phyloP scores from a whole-genome alignment of 306 rosid species.

The Ammopiptanthus mongolicus region DNA sequence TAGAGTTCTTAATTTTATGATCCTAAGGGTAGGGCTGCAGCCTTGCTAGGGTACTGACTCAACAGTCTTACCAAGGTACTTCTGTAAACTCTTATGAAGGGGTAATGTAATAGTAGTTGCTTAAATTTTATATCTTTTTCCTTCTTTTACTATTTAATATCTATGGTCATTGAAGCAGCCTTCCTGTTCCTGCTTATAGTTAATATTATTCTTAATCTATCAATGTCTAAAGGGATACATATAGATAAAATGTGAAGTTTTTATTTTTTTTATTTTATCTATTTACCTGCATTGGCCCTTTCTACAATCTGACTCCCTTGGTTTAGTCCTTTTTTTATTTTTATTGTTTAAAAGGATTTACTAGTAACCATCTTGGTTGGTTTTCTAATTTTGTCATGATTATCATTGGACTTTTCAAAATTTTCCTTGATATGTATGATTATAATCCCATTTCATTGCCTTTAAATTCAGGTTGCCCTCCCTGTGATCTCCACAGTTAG shows the following conservation, averaged over 20 bases:
- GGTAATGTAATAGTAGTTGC: not conserved
- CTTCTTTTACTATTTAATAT: not conserved
- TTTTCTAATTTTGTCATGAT: not conserved
- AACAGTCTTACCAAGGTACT: not conserved
- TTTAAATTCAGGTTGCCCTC: constrained; percentile 67
- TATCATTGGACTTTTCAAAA: not conserved
- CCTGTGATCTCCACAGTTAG: constrained; percentile 86
- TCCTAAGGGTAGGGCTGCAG: not conserved
- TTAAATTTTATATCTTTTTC: not conserved
- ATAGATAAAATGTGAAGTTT: not conserved
- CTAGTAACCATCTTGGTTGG: not conserved
- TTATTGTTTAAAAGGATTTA: not conserved
- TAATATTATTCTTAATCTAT: not conserved
- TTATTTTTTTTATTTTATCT: not conserved
- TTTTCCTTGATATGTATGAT: not conserved
- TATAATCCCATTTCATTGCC: not conserved
- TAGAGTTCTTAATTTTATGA: not conserved
- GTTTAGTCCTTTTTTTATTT: not conserved
- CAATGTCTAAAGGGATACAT: not conserved
- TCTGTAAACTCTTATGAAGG: not conserved
- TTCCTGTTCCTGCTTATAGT: not conserved
- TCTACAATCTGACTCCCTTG: not conserved
- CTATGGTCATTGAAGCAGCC: too few relatives aligned
- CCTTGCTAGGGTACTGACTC: not conserved
- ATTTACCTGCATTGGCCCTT: not conserved